phyloP scores from a whole-genome alignment of 2,329 filamentous ascomycete genomes.

The Stagonosporopsis rhizophila region DNA sequence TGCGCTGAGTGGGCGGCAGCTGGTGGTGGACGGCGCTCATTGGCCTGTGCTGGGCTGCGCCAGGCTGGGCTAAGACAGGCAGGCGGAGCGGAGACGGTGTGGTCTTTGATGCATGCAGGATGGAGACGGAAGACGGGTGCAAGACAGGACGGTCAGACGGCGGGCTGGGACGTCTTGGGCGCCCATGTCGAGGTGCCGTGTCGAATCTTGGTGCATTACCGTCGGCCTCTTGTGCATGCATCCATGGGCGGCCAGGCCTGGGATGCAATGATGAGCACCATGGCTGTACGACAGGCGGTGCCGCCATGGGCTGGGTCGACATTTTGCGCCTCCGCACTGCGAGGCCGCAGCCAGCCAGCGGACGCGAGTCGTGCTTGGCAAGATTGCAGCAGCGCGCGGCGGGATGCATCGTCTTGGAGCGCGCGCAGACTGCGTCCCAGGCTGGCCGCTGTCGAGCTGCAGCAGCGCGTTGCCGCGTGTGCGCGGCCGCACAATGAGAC shows the following conservation, averaged over 20 bases:
- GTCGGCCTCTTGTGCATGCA: no score
- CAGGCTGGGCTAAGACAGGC: no score
- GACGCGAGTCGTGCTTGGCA: slow-evolving; percentile 28
- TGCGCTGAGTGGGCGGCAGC: slow-evolving; percentile 14
- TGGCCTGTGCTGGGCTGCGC: slow-evolving; percentile 18
- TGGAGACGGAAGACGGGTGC: background rate
- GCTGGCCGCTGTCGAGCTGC: no score
- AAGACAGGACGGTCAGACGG: slow-evolving; percentile 1
- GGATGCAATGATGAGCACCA: slow-evolving; percentile 8
- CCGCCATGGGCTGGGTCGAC: slow-evolving; percentile 15
- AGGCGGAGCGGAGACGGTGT: no score
- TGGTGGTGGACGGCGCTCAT: background rate
- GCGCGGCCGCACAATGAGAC: no score
- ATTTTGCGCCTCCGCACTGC: slow-evolving; percentile 10
- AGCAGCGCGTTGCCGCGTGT: no score
- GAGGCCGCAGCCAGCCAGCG: slow-evolving; percentile 30
- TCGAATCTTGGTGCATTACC: no score
- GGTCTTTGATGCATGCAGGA: background rate
- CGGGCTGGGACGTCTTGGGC: no score
- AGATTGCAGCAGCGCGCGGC: slow-evolving; percentile 9
- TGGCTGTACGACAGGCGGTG: slow-evolving; percentile 14
- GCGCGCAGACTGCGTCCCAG: no score
- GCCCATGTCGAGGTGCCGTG: no score
- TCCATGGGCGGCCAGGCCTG: no score
- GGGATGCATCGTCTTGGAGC: no score